phyloP scores from a whole-genome alignment of 2,329 filamentous ascomycete genomes.

The Helotiales sp. region DNA sequence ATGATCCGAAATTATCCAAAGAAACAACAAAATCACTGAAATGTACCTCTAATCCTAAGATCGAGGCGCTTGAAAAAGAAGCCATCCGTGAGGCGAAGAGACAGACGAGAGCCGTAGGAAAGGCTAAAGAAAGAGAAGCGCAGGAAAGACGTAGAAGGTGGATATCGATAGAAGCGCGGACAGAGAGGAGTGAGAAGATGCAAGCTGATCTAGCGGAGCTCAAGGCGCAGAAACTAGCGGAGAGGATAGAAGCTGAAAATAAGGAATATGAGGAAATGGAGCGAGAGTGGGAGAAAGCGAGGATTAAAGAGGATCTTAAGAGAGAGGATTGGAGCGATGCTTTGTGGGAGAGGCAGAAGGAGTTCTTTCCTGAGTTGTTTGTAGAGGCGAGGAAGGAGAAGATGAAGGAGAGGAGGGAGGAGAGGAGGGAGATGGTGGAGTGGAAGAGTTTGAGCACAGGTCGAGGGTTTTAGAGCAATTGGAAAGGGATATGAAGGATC shows the following conservation, averaged over 20 bases:
- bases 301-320: not conserved
- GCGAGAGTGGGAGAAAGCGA: not conserved
- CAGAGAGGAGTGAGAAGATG: not conserved
- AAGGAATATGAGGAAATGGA: not conserved
- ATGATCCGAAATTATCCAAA: no score
- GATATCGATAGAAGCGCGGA: not conserved
- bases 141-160: no score
- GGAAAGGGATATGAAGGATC: not conserved
- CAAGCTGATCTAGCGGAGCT: not conserved
- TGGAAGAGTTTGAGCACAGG: no score
- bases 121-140: no score
- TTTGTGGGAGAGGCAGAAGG: not conserved
- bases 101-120: no score
- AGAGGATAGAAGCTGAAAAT: not conserved
- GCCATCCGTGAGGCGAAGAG: no score
- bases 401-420: not conserved
- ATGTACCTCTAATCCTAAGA: no score
- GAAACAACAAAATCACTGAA: no score
- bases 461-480: no score
- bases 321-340: not conserved
- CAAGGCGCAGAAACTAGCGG: not conserved
- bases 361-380: not conserved
- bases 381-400: not conserved
- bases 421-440: not conserved
- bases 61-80: no score